These are phyloP conservation scores for Wickerhamomyces mucosus DNA, from an alignment of 805 yeast genomes.

Conservation along the genomic window DNA sequence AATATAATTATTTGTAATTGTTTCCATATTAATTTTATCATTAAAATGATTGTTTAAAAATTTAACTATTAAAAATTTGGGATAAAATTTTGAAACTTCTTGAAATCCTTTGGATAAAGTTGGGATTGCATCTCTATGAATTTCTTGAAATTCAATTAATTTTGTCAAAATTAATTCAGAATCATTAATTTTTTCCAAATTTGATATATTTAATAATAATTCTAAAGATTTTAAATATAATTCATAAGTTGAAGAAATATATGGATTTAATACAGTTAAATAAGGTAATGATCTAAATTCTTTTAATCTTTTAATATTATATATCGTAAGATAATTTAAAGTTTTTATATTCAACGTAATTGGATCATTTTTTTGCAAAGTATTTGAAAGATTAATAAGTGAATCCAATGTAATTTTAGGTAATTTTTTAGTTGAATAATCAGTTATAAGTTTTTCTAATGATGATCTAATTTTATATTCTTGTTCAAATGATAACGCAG, in stretches of 20 bases:
- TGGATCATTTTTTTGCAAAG: no score
- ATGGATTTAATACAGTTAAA: slow-evolving; percentile 77
- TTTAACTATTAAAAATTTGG: slow-evolving; percentile 39
- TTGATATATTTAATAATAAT: slow-evolving; percentile 34
- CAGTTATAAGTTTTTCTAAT: slow-evolving; percentile 48
- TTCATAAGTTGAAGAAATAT: slow-evolving; percentile 68
- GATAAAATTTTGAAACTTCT: slow-evolving; percentile 44
- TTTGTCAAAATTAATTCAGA: slow-evolving; percentile 33
- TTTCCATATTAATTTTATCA: slow-evolving; percentile 80
- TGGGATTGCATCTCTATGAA: slow-evolving; percentile 81
- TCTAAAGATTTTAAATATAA: slow-evolving; percentile 64
- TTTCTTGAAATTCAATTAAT: slow-evolving; percentile 51
- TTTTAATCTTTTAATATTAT: slow-evolving; percentile 61
- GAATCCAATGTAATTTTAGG: slow-evolving; percentile 45
- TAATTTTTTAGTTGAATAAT: slow-evolving; percentile 41
- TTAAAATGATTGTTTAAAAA: slow-evolving; percentile 70
- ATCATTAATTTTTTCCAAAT: slow-evolving; percentile 29
- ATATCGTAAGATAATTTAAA: slow-evolving; percentile 42
- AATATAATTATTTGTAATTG: slow-evolving; percentile 80
- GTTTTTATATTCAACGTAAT: slow-evolving; percentile 55
- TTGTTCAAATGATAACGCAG: slow-evolving; percentile 28
- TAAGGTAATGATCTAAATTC: slow-evolving; percentile 74
- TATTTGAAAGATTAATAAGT: slow-evolving; percentile 31
- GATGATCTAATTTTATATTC: slow-evolving; percentile 51
- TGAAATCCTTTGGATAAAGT: slow-evolving; percentile 73